phyloP scores from a whole-genome alignment of 1,139 yeast species.

The Pichia inconspicua region DNA sequence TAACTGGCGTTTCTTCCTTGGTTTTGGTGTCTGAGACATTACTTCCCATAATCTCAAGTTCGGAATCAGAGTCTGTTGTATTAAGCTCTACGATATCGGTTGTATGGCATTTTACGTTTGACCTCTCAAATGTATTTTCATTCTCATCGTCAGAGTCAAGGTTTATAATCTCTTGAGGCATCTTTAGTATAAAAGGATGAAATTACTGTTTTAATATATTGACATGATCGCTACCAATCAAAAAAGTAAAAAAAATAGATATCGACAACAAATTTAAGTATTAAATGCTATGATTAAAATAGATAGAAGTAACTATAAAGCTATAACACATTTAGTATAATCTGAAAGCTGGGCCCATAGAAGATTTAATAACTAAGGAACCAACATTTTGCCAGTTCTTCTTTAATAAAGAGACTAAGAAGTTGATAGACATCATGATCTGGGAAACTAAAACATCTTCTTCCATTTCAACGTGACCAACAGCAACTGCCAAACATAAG shows the following conservation, averaged over 20 bases:
- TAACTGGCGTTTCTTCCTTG: background rate
- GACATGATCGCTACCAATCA: too few species aligned
- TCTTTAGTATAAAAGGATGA: background rate
- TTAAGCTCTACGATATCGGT: background rate
- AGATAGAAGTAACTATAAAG: background rate
- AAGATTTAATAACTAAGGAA: constrained; percentile 95
- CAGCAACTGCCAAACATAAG: constrained; percentile 88
- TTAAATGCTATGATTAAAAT: background rate
- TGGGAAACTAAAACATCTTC: constrained; percentile 95
- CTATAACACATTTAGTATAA: constrained; percentile 55
- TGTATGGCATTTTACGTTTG: too few species aligned
- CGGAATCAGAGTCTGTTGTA: constrained; percentile 2
- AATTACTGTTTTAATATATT: too few species aligned
- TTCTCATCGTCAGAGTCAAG: constrained; percentile 8
- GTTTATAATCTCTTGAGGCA: constrained; percentile 1
- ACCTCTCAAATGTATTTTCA: background rate
- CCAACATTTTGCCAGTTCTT: constrained; percentile 99
- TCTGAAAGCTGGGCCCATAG: constrained; percentile 99
- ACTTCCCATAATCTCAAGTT: background rate
- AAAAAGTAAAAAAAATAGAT: too few species aligned
- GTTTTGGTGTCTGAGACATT: too few species aligned
- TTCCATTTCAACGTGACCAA: constrained; percentile 99
- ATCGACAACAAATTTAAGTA: too few species aligned
- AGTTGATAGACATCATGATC: constrained; percentile 98
- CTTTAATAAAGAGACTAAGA: constrained; percentile 98